Percentiles rank a stretch among this genome's conserved stretches.
These are phyloP conservation scores for Tuber brumale DNA, from an alignment of 495 filamentous ascomycete species.

Conservation along the genomic window DNA sequence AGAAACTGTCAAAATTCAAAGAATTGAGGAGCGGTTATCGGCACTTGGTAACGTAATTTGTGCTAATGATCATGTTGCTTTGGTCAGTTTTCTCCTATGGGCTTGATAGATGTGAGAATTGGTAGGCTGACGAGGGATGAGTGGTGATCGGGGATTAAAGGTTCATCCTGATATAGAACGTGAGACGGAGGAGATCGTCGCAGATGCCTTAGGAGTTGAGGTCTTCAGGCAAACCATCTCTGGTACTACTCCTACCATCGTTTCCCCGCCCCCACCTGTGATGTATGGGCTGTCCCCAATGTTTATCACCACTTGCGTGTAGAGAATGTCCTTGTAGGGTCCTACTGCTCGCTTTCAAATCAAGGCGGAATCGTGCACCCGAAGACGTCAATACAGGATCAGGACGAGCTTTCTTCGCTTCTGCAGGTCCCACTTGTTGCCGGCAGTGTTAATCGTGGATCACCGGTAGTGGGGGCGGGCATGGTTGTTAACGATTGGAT, in stretches of 20 bases:
- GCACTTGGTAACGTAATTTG: conserved; percentile 97
- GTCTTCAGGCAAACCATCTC: conserved; percentile 92
- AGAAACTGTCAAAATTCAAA: conserved; percentile 78
- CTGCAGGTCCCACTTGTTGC: conserved; percentile 94
- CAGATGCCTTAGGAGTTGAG: conserved; percentile 93
- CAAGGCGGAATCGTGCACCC: conserved; percentile 96
- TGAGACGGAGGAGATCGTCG: conserved; percentile 91
- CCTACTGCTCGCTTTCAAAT: conserved; percentile 93
- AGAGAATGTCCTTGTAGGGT: conserved; percentile 92
- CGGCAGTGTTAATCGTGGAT: conserved; percentile 85
- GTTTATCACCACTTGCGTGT: conserved; percentile 42
- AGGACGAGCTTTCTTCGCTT: conserved; percentile 89
- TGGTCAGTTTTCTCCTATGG: conserved; percentile 49
- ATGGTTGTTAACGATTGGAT: conserved; percentile 99
- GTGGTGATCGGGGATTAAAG: not conserved
- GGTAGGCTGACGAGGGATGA: not conserved
- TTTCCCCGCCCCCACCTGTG: not conserved
- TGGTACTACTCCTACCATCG: conserved; percentile 8
- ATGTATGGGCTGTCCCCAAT: not conserved
- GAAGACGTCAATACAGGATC: conserved; percentile 91
- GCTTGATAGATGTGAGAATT: not conserved
- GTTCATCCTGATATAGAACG: conserved; percentile 90
- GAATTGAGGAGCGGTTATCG: conserved; percentile 94
- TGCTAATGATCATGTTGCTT: conserved; percentile 89
- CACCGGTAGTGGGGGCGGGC: conserved; percentile 87